Percentiles rank a stretch among this genome's conserved stretches.
These are phyloP conservation scores for Atkinsonella hypoxylon DNA, from an alignment of 2,329 filamentous ascomycete genomes.

Conservation along the genomic window DNA sequence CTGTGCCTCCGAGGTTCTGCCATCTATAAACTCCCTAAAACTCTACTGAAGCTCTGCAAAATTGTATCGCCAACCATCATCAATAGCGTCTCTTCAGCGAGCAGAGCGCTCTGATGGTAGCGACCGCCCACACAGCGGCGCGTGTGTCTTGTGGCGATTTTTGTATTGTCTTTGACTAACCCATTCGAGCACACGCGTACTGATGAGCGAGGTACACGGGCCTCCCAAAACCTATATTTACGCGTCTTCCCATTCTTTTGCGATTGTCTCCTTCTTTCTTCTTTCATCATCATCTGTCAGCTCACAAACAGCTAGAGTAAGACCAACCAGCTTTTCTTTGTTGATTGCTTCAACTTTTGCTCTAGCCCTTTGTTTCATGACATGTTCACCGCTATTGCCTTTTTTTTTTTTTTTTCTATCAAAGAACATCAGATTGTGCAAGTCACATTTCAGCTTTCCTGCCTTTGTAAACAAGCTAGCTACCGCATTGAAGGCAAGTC, in stretches of 20 bases:
- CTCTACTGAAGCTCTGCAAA: conserved; percentile 8
- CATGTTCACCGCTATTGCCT: not conserved
- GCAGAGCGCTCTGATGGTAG: conserved; percentile 4
- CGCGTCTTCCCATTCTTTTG: not conserved
- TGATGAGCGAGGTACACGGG: not conserved
- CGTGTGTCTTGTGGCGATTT: not conserved
- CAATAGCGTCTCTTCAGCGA: conserved; percentile 6
- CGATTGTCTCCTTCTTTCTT: not conserved
- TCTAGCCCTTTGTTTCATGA: not conserved
- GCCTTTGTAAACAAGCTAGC: not conserved
- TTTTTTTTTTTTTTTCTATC: not conserved
- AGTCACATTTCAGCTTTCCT: not conserved
- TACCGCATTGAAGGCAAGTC: not conserved
- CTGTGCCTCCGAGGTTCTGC: conserved; percentile 8
- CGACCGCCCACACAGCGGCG: not conserved
- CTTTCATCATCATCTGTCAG: not conserved
- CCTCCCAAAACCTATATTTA: not conserved
- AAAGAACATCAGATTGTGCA: not conserved
- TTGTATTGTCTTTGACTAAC: not conserved
- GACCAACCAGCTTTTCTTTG: not conserved
- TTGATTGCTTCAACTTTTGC: not conserved
- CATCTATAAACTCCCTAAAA: conserved; percentile 7
- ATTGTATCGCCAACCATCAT: conserved; percentile 2
- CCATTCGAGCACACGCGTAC: not conserved
- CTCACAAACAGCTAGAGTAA: conserved; percentile 2